Evolutionary conservation across 306 rosid genomes (phyloP).

Genomic region (Quercus engelmannii): DNA sequence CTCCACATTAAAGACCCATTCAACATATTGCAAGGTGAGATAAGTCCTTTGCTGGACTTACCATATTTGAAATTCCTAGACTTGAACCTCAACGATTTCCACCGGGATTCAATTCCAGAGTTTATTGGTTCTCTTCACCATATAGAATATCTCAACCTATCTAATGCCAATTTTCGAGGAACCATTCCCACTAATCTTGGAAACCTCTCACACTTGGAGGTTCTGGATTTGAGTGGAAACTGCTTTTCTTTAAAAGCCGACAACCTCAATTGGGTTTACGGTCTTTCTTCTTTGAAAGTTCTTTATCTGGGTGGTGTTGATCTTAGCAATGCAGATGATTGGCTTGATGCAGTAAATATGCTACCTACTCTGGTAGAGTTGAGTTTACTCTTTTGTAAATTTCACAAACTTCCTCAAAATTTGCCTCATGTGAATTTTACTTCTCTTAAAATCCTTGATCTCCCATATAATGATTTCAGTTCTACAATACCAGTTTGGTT

Average conservation of each 20-base stretch:
- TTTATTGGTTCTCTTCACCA: constrained; percentile 15
- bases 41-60: constrained; percentile 14
- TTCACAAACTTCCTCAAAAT: background rate
- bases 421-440: background rate
- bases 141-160: constrained; percentile 23
- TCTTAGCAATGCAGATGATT: background rate
- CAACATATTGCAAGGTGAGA: background rate
- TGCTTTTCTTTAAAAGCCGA: background rate
- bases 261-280: background rate
- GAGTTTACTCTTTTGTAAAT: background rate
- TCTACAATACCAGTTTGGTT: constrained; percentile 5
- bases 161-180: constrained; percentile 16
- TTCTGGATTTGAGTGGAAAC: constrained; percentile 19
- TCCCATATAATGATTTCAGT: background rate
- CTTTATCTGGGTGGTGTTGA: background rate
- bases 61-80: constrained; percentile 18
- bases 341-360: background rate
- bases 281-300: background rate
- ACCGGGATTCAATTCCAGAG: background rate
- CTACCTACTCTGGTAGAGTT: background rate
- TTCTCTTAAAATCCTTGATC: constrained; percentile 18
- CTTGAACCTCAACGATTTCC: constrained; percentile 19
- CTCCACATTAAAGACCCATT: background rate
- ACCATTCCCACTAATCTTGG: background rate
- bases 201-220: constrained; percentile 14